Evolutionary conservation across 768 basidiomycete species (phyloP), one percentile per base, ranked within the genome.

Genomic region (Pulveroboletus ravenelii): DNA sequence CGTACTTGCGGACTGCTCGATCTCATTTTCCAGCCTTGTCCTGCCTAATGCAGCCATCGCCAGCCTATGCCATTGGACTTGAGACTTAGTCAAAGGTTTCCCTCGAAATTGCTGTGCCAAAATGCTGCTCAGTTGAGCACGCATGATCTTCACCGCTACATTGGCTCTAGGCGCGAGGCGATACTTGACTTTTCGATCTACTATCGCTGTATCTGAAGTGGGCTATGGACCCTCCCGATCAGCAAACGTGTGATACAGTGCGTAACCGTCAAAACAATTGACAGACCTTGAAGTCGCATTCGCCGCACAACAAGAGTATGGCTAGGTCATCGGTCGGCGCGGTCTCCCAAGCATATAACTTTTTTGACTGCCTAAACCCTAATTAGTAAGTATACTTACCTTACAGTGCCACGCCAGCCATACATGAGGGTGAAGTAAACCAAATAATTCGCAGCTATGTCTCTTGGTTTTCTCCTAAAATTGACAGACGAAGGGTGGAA

Each of bases 401-500:
- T 17, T 35, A 23, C 5, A 20, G 18, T 15, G 6, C 12, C 20
- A 29, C 37, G 25, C 45, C 44, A 17, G 17, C 66, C 78, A 54
- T 56, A 89, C 90, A 93, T 94, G 34, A 95, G 74, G 1, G 92
- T 94, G 66, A 93, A 96, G 66, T 93, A 95, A 14, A 78, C 74
- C 45, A 95, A 64, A 67, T 91, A 76, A 53, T 86, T 85, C 13
- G 78, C 79, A 0, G 82, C 85, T 57, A 93, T 85, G 47, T 94
- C 89, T 10, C 68, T 61, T 8, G 79, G 73, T 61, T 75, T 84
- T 62, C 68, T 78, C 56, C 81, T 74, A 68, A 93, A 93, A 66
- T 99, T 98, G 54, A 95, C 79, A 0, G 92, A 95, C 10, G 90
- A 89, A 0, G 94, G 95, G 68, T 97, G 95, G 64, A 95, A 89